Evolutionary conservation across 306 rosid genomes (phyloP).

Genomic region (Pterocarpus macrocarpus): DNA sequence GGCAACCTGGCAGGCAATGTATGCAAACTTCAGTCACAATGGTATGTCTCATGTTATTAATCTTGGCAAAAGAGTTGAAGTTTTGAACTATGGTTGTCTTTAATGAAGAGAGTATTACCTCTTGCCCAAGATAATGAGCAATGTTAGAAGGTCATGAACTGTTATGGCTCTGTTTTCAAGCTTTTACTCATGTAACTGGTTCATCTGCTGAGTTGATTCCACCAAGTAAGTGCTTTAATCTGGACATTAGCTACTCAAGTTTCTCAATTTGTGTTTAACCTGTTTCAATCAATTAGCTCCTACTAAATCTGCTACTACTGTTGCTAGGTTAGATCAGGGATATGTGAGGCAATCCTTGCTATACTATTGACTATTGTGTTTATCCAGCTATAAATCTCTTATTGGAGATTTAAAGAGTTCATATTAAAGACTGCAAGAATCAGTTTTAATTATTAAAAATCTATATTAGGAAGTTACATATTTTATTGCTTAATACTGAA

Average conservation of each 20-base stretch:
- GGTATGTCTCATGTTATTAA: neutral
- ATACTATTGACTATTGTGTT: too few relatives aligned
- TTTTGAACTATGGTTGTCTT: conserved; percentile 2
- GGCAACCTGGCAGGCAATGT: conserved; percentile 22
- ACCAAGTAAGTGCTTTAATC: too few relatives aligned
- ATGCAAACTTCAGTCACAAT: neutral
- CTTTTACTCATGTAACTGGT: too few relatives aligned
- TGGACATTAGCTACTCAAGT: too few relatives aligned
- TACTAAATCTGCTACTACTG: neutral
- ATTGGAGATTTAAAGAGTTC: too few relatives aligned
- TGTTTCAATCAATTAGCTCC: neutral
- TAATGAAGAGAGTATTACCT: neutral
- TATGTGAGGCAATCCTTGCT: neutral
- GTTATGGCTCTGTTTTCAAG: neutral
- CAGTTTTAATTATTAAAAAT: too few relatives aligned
- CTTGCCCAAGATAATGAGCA: conserved; percentile 9
- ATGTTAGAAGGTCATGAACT: conserved; percentile 14
- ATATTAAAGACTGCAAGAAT: too few relatives aligned
- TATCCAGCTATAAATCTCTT: too few relatives aligned
- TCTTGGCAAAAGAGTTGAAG: neutral
- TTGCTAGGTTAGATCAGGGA: neutral
- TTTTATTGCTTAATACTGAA: too few relatives aligned
- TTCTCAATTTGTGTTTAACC: neutral
- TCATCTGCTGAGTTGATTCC: too few relatives aligned
- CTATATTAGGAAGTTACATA: too few relatives aligned